A percentile compares a stretch with the other conserved stretches of the same genome.
Conservation (phyloP, 1,139 yeast species). For the Meyerozyma carpophila region DNA sequence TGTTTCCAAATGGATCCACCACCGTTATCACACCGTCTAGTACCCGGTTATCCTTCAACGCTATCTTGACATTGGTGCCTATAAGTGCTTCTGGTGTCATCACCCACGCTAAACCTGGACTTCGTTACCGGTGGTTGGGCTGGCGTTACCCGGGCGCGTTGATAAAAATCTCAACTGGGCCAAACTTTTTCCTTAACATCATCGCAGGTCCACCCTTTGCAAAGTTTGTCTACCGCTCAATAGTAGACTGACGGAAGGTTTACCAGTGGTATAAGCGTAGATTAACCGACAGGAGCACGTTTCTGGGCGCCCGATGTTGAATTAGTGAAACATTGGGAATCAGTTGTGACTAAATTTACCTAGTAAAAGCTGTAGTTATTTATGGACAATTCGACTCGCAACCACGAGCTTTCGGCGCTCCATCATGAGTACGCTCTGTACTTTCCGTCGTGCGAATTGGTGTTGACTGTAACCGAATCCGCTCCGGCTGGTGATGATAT, state of each 20-base stretch:
- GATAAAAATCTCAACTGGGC: neutral
- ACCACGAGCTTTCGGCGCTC: constrained; percentile 21
- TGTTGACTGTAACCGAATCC: neutral
- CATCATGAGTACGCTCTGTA: constrained; percentile 23
- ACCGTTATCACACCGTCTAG: constrained; percentile 38
- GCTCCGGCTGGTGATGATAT: constrained; percentile 1
- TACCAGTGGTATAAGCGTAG: constrained; percentile 34
- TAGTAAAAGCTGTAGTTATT: neutral
- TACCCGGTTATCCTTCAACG: constrained; percentile 26
- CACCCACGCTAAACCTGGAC: neutral
- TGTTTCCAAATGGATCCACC: constrained; percentile 43
- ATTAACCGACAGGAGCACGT: constrained; percentile 42
- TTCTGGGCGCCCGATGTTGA: constrained; percentile 58
- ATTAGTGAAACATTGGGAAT: constrained; percentile 47
- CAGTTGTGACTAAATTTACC: constrained; percentile 46
- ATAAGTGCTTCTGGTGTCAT: constrained; percentile 23
- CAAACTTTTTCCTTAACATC: constrained; percentile 27
- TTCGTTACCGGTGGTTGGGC: neutral
- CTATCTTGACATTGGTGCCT: constrained; percentile 27
- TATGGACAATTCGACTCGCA: constrained; percentile 12
- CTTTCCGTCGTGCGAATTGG: constrained; percentile 20
- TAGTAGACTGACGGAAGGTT: constrained; percentile 16
- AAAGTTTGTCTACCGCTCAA: constrained; percentile 16
- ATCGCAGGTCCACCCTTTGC: constrained; percentile 42
- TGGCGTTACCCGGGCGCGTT: constrained; percentile 10